A percentile compares a stretch with the other conserved stretches of the same genome.
Evolutionary conservation across 352 stramenopile species (phyloP).

Genomic region (Pythium biforme): DNA sequence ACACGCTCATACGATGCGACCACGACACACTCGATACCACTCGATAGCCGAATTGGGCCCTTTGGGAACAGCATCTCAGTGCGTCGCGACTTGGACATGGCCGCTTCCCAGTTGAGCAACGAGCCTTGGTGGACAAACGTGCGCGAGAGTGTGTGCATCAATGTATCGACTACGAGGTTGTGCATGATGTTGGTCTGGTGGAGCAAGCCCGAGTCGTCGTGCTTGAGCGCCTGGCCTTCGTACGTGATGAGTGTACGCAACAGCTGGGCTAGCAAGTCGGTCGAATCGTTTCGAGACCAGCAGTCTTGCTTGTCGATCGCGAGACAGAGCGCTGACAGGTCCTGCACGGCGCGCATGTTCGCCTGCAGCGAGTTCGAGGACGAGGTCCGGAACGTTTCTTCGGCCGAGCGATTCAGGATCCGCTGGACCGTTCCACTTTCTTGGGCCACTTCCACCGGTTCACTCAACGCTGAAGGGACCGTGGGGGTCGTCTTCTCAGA

Average conservation of each 20-base stretch:
- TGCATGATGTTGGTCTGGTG: constrained; percentile 47
- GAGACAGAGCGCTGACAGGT: constrained; percentile 49
- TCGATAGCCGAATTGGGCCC: constrained; percentile 64
- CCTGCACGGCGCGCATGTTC: constrained; percentile 53
- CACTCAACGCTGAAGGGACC: not conserved
- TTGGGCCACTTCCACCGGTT: not conserved
- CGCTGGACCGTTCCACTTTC: constrained; percentile 51
- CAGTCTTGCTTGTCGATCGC: constrained; percentile 40
- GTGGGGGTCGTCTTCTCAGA: not conserved
- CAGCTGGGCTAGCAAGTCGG: constrained; percentile 16
- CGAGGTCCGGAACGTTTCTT: constrained; percentile 43
- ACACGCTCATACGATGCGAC: constrained; percentile 77
- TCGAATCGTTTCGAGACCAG: constrained; percentile 7
- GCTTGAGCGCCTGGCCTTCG: constrained; percentile 21
- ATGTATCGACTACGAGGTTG: constrained; percentile 69
- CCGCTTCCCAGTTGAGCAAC: constrained; percentile 47
- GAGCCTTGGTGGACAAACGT: constrained; percentile 43
- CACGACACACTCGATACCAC: constrained; percentile 69
- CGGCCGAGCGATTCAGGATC: constrained; percentile 55
- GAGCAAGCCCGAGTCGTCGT: constrained; percentile 27
- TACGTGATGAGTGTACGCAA: constrained; percentile 31
- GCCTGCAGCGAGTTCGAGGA: constrained; percentile 38
- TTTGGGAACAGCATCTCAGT: constrained; percentile 60
- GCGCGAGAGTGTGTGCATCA: constrained; percentile 76
- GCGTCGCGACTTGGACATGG: constrained; percentile 37